These are phyloP conservation scores for Thelonectria rubi DNA, from an alignment of 2,329 filamentous ascomycete genomes.

Conservation along the genomic window DNA sequence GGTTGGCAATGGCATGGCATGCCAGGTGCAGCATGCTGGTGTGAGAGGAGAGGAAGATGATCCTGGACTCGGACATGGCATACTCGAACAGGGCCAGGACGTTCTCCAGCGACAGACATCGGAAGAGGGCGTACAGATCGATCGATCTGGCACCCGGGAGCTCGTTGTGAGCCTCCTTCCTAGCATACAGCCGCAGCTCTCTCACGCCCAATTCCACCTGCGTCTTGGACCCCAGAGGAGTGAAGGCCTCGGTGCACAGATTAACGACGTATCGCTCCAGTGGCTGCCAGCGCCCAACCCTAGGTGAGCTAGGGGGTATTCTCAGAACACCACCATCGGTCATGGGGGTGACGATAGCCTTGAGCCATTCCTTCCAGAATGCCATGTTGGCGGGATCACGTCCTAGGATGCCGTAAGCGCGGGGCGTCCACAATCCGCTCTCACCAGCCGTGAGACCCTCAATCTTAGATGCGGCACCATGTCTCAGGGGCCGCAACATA, in stretches of 20 bases:
- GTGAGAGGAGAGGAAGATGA: slow-evolving; percentile 95
- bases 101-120: slow-evolving; percentile 88
- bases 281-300: slow-evolving; percentile 93
- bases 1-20: slow-evolving; percentile 82
- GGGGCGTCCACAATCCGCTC: slow-evolving; percentile 93
- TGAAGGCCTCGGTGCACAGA: slow-evolving; percentile 92
- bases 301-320: slow-evolving; percentile 87
- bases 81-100: slow-evolving; percentile 94
- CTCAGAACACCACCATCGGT: slow-evolving; percentile 84
- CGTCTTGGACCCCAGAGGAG: slow-evolving; percentile 90
- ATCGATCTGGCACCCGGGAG: slow-evolving; percentile 89
- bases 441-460: slow-evolving; percentile 95
- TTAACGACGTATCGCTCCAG: slow-evolving; percentile 97
- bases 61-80: slow-evolving; percentile 89
- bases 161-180: slow-evolving; percentile 93
- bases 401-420: slow-evolving; percentile 92
- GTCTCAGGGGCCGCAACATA: slow-evolving; percentile 88
- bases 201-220: slow-evolving; percentile 92
- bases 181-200: slow-evolving; percentile 89
- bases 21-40: slow-evolving; percentile 96
- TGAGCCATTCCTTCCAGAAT: slow-evolving; percentile 99
- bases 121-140: slow-evolving; percentile 92
- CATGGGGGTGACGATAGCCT: slow-evolving; percentile 95
- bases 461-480: slow-evolving; percentile 95
- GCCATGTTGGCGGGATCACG: slow-evolving; percentile 82